These are phyloP conservation scores for Bryum argenteum DNA, from an alignment of 225 moss, liverwort and hornwort genomes.

Conservation along the genomic window DNA sequence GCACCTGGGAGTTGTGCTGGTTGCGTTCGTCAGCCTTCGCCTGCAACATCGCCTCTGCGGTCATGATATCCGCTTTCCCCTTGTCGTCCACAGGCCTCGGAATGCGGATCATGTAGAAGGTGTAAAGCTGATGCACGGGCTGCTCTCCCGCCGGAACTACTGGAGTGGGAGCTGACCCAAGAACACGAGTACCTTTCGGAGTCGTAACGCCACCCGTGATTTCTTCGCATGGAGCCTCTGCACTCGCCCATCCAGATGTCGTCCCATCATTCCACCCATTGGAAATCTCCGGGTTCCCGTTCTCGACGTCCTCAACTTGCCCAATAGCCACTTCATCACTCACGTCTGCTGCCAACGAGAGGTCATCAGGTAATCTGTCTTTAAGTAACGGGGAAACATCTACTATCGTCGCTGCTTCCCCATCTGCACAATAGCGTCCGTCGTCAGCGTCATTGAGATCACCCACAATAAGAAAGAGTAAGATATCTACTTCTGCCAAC, in stretches of 20 bases:
- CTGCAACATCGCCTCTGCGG: constrained; percentile 19
- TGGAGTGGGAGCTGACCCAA: constrained; percentile 10
- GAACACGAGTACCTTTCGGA: constrained; percentile 15
- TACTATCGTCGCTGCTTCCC: background rate
- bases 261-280: constrained; percentile 22
- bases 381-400: background rate
- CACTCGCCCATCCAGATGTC: constrained; percentile 20
- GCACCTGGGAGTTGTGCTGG: constrained; percentile 26
- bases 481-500: background rate
- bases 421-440: constrained; percentile 1
- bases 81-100: constrained; percentile 24
- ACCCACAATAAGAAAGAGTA: background rate
- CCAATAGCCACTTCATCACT: background rate
- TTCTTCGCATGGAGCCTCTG: constrained; percentile 23
- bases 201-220: background rate
- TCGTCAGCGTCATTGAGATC: constrained; percentile 2
- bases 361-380: background rate
- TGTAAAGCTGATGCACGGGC: constrained; percentile 10
- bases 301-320: background rate
- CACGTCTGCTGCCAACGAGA: background rate
- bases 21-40: constrained; percentile 27
- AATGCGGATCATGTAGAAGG: constrained; percentile 23
- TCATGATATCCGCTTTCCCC: constrained; percentile 20
- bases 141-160: background rate
- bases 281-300: background rate